These are phyloP conservation scores for Eimeria falciformis DNA, from an alignment of 169 alveolate genomes.

Conservation along the genomic window DNA sequence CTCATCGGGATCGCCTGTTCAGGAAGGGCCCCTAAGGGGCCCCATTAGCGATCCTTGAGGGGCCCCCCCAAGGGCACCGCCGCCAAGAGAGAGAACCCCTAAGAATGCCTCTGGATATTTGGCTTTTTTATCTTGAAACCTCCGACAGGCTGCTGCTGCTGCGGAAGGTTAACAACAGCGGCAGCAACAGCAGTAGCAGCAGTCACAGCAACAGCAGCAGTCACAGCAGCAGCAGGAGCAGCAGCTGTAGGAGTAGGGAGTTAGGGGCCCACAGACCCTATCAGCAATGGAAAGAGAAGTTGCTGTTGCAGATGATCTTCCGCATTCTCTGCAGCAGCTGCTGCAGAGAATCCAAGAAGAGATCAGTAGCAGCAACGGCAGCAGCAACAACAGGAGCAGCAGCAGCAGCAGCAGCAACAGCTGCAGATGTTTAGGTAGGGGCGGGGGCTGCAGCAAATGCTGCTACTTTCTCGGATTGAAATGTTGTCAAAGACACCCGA, in stretches of 20 bases:
- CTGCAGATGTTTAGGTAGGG: constrained; percentile 5
- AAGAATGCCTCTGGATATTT: too few relatives aligned
- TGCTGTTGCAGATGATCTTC: background rate
- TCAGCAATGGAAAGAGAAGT: background rate
- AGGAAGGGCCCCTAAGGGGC: too few relatives aligned
- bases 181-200: background rate
- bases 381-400: background rate
- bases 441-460: constrained; percentile 20
- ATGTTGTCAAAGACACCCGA: background rate
- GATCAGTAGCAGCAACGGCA: background rate
- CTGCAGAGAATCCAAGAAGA: background rate
- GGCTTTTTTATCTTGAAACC: background rate
- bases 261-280: too few relatives aligned
- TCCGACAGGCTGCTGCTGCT: constrained; percentile 9
- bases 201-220: background rate
- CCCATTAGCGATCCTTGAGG: too few relatives aligned
- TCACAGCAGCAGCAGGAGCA: background rate
- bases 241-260: too few relatives aligned
- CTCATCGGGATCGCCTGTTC: too few relatives aligned
- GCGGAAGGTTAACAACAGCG: background rate
- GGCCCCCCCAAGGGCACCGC: too few relatives aligned
- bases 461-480: background rate
- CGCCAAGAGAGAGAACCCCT: background rate
- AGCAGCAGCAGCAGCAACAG: background rate
- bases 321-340: background rate